Conservation (phyloP, 768 basidiomycete genomes). For the Serendipita sp. region DNA sequence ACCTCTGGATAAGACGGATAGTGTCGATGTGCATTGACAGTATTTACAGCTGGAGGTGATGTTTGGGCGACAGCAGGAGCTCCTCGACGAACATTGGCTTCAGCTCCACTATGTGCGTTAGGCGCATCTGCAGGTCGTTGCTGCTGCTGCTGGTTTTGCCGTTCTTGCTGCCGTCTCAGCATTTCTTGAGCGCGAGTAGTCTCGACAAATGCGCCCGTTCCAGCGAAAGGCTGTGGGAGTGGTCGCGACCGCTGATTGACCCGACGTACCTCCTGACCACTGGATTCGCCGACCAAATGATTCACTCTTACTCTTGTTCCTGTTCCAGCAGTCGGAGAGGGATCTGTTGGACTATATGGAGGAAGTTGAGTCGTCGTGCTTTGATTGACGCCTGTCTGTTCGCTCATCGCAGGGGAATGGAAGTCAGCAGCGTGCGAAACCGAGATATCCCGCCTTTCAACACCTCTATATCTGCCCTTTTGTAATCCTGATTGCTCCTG, state of each 20-base stretch:
- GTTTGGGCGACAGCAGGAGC: not conserved
- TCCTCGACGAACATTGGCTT: not conserved
- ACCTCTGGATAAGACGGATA: no score
- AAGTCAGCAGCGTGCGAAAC: not conserved
- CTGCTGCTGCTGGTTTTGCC: no score
- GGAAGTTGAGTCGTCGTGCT: not conserved
- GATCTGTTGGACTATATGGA: not conserved
- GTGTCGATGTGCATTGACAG: no score
- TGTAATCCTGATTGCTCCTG: not conserved
- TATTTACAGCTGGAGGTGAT: not conserved
- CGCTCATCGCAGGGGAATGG: not conserved
- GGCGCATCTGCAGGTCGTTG: no score
- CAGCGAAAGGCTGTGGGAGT: no score
- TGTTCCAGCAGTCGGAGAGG: not conserved
- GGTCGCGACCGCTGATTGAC: not conserved
- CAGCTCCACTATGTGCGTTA: no score
- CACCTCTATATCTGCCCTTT: not conserved
- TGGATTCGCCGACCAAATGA: not conserved
- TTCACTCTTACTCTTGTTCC: not conserved
- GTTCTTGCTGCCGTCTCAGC: no score
- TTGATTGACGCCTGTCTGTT: not conserved
- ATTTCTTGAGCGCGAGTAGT: no score
- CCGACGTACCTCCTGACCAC: not conserved
- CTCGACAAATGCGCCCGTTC: no score
- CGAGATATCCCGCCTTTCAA: not conserved